phyloP scores from a whole-genome alignment of 169 alveolate species.

The Plasmodium gallinaceum region DNA sequence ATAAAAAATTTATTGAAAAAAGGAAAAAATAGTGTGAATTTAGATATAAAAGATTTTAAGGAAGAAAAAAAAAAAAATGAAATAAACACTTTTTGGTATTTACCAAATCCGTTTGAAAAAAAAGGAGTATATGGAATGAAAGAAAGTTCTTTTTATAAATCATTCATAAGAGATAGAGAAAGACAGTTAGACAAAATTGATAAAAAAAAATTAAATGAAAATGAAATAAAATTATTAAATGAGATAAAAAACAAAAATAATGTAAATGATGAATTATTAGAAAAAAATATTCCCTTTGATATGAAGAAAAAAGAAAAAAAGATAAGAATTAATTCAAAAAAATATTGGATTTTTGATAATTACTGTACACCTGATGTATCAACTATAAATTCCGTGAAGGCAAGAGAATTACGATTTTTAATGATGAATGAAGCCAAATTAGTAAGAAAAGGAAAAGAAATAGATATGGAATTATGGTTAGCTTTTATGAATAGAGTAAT shows the following conservation, averaged over 20 bases:
- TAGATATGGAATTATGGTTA: conserved; percentile 68
- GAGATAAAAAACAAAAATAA: conserved; percentile 27
- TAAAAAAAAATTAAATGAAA: conserved; percentile 52
- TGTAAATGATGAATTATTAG: conserved; percentile 26
- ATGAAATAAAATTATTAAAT: conserved; percentile 39
- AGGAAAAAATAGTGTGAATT: conserved; percentile 7
- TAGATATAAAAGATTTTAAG: conserved; percentile 25
- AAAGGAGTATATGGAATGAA: conserved; percentile 77
- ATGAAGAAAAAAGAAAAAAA: conserved; percentile 42
- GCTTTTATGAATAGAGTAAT: conserved; percentile 77
- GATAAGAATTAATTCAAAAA: conserved; percentile 36
- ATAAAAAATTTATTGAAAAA: conserved; percentile 23
- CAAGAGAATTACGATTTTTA: conserved; percentile 60
- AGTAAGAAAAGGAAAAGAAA: conserved; percentile 65
- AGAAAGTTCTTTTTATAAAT: conserved; percentile 68
- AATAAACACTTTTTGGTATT: conserved; percentile 73
- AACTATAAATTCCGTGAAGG: conserved; percentile 25
- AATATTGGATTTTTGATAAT: conserved; percentile 42
- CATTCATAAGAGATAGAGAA: conserved; percentile 67
- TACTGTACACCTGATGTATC: conserved; percentile 46
- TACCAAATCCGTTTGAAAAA: conserved; percentile 76
- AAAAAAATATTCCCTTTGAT: conserved; percentile 11
- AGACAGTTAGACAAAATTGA: conserved; percentile 54
- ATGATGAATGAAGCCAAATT: conserved; percentile 74
- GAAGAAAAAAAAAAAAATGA: conserved; percentile 72